Conservation (phyloP, 306 rosid species). For the Lithocarpus polystachyus region DNA sequence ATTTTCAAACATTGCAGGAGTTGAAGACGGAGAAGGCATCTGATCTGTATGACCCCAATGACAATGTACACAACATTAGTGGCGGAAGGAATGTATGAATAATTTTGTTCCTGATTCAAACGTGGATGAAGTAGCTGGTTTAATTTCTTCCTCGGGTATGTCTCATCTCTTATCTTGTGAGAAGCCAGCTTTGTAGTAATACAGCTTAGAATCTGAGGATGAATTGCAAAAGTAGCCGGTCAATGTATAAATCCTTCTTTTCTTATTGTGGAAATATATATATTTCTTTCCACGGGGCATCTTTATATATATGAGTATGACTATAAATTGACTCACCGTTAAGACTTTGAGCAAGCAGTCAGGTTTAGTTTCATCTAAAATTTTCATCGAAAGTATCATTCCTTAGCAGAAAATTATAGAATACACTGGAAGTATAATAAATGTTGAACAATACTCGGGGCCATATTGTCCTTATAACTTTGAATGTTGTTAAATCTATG, state of each 20-base stretch:
- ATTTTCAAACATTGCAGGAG: not conserved
- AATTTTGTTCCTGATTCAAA: not conserved
- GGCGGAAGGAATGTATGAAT: conserved; percentile 14
- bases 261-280: not conserved
- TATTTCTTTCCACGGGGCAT: not conserved
- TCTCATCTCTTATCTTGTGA: conserved; percentile 4
- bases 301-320: not conserved
- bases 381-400: not conserved
- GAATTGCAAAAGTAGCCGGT: not conserved
- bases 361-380: not conserved
- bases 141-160: conserved; percentile 11
- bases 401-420: too few species aligned
- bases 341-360: not conserved
- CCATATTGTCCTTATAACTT: too few species aligned
- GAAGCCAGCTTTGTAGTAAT: not conserved
- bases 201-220: not conserved
- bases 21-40: conserved; percentile 14
- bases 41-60: not conserved
- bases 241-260: not conserved
- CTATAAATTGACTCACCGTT: not conserved
- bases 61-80: not conserved
- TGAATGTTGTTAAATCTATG: too few species aligned
- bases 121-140: conserved; percentile 6
- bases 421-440: too few species aligned
- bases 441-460: too few species aligned